Percentiles rank a stretch among this genome's conserved stretches.
Conservation (phyloP, 208 protist species). For the Leishmania tarentolae region DNA sequence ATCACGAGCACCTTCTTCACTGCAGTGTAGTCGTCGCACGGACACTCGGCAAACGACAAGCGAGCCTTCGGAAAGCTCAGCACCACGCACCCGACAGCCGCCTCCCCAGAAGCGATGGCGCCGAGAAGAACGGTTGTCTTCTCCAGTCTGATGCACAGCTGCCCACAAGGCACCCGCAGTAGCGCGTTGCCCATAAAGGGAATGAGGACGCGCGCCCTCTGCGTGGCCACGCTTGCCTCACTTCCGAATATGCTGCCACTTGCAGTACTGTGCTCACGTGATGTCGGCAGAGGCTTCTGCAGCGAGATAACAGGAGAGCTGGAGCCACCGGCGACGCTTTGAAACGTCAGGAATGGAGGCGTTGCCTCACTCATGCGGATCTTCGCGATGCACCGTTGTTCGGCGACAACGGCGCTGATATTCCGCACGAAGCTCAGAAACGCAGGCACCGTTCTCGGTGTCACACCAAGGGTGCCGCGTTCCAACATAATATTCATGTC, state of each 20-base stretch:
- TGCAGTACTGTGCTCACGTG: not conserved
- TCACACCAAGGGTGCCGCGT: conserved; percentile 62
- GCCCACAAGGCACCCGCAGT: conserved; percentile 67
- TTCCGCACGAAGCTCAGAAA: conserved; percentile 59
- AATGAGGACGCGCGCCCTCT: conserved; percentile 24
- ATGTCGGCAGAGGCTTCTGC: not conserved
- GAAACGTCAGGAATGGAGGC: not conserved
- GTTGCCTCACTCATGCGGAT: conserved; percentile 32
- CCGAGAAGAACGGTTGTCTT: conserved; percentile 72
- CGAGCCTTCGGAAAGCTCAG: conserved; percentile 50
- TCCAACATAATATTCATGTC: conserved; percentile 48
- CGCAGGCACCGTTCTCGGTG: conserved; percentile 75
- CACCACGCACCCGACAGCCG: conserved; percentile 61
- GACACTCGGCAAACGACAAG: conserved; percentile 80
- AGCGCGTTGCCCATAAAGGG: conserved; percentile 76
- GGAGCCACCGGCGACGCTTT: not conserved
- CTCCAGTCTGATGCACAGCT: conserved; percentile 54
- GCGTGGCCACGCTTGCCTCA: conserved; percentile 15
- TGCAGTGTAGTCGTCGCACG: conserved; percentile 54
- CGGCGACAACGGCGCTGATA: conserved; percentile 56
- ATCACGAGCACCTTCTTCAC: conserved; percentile 78
- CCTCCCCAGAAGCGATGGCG: conserved; percentile 44
- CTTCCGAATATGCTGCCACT: conserved; percentile 4
- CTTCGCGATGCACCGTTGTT: conserved; percentile 45
- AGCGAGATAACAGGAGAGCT: not conserved